phyloP scores from a whole-genome alignment of 371 early-diverging fungal genomes.

The Mortierella sp. region DNA sequence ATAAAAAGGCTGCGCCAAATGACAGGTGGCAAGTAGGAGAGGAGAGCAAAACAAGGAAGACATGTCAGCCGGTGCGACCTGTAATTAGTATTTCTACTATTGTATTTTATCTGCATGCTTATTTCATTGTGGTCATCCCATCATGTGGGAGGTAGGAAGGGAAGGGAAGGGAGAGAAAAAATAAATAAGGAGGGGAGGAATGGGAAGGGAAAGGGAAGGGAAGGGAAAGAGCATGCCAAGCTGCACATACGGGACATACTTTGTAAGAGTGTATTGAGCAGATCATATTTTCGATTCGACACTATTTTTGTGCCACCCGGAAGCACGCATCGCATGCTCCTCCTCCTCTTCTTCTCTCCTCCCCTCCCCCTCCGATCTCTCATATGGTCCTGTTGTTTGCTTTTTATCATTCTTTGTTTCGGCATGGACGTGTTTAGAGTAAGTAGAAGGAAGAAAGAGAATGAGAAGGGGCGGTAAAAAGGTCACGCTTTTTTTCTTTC shows the following conservation, averaged over 20 bases:
- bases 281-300: neutral
- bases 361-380: neutral
- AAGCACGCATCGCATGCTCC: neutral
- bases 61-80: neutral
- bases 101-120: slow-evolving; percentile 4
- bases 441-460: neutral
- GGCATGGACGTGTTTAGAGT: slow-evolving; percentile 3
- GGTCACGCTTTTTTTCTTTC: neutral
- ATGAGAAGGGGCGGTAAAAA: neutral
- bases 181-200: neutral
- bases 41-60: neutral
- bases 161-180: neutral
- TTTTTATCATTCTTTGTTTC: neutral
- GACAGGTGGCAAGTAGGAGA: neutral
- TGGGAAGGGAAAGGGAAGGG: slow-evolving; percentile 17
- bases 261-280: neutral
- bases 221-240: slow-evolving; percentile 6
- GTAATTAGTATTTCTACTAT: neutral
- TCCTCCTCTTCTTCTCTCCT: neutral
- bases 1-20: neutral
- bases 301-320: slow-evolving; percentile 11
- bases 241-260: neutral
- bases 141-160: slow-evolving; percentile 34
- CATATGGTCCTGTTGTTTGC: neutral
- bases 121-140: slow-evolving; percentile 23